Percentiles rank a stretch among this genome's conserved stretches.
Evolutionary conservation across 2,329 filamentous ascomycete genomes (phyloP).

Genomic region (Talaromyces sp.): DNA sequence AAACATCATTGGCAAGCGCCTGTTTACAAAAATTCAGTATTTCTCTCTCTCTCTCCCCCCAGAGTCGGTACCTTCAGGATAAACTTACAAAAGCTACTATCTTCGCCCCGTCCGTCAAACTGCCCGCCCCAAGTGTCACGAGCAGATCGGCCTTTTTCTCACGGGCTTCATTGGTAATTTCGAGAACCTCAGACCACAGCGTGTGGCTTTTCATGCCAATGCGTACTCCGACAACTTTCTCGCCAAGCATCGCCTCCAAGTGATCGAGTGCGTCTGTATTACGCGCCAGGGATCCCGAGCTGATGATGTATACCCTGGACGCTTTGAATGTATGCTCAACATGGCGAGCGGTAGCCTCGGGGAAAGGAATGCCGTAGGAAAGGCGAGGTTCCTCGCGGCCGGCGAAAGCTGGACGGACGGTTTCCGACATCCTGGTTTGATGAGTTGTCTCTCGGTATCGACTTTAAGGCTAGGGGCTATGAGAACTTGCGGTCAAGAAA

Average conservation of each 20-base stretch:
- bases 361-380: conserved; percentile 45
- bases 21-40: conserved; percentile 13
- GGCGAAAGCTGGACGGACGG: conserved; percentile 32
- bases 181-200: conserved; percentile 48
- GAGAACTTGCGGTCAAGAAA: background rate
- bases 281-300: conserved; percentile 45
- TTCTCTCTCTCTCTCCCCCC: background rate
- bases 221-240: conserved; percentile 39
- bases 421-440: conserved; percentile 19
- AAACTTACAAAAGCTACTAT: conserved; percentile 41
- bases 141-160: conserved; percentile 43
- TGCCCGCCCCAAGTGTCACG: conserved; percentile 52
- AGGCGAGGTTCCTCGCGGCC: conserved; percentile 37
- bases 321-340: conserved; percentile 41
- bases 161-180: conserved; percentile 40
- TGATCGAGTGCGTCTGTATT: conserved; percentile 43
- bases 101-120: conserved; percentile 54
- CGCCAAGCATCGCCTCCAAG: conserved; percentile 38
- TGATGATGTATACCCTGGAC: conserved; percentile 47
- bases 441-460: background rate
- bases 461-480: background rate
- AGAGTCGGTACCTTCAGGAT: background rate
- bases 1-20: conserved; percentile 46
- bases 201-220: conserved; percentile 53
- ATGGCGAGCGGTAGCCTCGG: conserved; percentile 42